These are phyloP conservation scores for Millerozyma miso DNA, from an alignment of 805 yeast genomes.

Conservation along the genomic window DNA sequence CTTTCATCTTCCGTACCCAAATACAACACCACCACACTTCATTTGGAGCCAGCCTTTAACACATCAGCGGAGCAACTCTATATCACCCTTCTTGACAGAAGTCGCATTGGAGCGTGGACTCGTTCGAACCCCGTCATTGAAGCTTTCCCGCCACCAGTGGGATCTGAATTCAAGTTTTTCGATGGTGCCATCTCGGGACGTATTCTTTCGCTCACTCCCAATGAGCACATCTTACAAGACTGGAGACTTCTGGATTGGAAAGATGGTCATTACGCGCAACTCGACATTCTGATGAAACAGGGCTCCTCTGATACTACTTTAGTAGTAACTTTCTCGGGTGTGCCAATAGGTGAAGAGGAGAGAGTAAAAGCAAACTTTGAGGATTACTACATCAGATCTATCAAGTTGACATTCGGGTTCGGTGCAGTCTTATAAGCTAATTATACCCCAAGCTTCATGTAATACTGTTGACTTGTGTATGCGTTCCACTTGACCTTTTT, in stretches of 20 bases:
- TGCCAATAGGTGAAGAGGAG: constrained; percentile 95
- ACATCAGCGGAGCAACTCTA: constrained; percentile 86
- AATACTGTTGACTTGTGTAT: no score
- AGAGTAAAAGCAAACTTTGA: constrained; percentile 79
- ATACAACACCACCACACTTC: constrained; percentile 77
- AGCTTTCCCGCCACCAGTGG: constrained; percentile 45
- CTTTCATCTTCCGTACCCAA: constrained; percentile 40
- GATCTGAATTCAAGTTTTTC: constrained; percentile 65
- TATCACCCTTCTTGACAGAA: constrained; percentile 69
- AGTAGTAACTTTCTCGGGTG: constrained; percentile 76
- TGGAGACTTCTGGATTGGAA: constrained; percentile 95
- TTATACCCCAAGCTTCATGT: no score
- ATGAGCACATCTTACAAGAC: constrained; percentile 58
- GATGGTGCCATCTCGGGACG: constrained; percentile 85
- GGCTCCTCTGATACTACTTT: constrained; percentile 82
- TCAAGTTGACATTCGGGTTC: constrained; percentile 89
- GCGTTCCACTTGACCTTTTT: no score
- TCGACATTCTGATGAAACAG: constrained; percentile 64
- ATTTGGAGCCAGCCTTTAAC: constrained; percentile 74
- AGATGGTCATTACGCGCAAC: constrained; percentile 69
- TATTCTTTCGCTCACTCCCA: constrained; percentile 54
- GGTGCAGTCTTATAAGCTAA: constrained; percentile 77
- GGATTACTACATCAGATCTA: constrained; percentile 83
- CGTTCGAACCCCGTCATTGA: constrained; percentile 64
- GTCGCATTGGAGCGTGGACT: constrained; percentile 86